Base-by-base conservation (phyloP, 1,139 yeast genomes). In the Zygoascus hellenicus region DNA sequence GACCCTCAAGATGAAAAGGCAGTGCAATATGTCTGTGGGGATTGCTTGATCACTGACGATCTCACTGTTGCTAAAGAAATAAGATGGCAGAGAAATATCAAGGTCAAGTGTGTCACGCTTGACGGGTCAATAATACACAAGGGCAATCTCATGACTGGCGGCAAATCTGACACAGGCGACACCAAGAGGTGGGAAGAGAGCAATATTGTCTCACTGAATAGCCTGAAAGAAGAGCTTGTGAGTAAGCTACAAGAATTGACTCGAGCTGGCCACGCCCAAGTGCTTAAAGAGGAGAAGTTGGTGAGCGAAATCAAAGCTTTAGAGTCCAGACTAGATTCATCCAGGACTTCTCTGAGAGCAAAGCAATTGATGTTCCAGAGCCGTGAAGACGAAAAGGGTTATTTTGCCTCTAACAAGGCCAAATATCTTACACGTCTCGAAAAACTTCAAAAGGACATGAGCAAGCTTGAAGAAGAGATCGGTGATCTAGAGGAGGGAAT, bases 71-170 rank as follows among this genome's bases (percentile, higher is more conserved):
- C 98, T 1, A 77, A 83, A 58, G 69, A 73, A 2, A 69, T 92
- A 49, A 81, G 86, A 59, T 88, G 96, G 95, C 74, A 75, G 19
- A 66, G 67, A 35, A 70, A 72, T 3, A 63, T 87, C 17, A 76
- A 75, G 33, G 81, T 79, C 46, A 88, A 84, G 61, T 74, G 86
- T 41, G 95, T 90, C 1, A 79, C 96, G 0, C 60, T 87, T 9
- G 89, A 88, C 45, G 98, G 98, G 0, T 78, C 95, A 0, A 72
- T 89, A 31, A 85, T 92, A 48, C 92, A 88, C 61, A 80, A 78
- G 58, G 82, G 92, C 9, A 96, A 96, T 7, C 71, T 89, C 42
- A 87, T 92, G 95, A 85, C 97, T 11, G 97, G 97, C 66, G 97
- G 97, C 54, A 56, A 60, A 7, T 53, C 61, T n/a, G 62, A 62